Conservation (phyloP, 208 protist species). For the Angomonas deanei region DNA sequence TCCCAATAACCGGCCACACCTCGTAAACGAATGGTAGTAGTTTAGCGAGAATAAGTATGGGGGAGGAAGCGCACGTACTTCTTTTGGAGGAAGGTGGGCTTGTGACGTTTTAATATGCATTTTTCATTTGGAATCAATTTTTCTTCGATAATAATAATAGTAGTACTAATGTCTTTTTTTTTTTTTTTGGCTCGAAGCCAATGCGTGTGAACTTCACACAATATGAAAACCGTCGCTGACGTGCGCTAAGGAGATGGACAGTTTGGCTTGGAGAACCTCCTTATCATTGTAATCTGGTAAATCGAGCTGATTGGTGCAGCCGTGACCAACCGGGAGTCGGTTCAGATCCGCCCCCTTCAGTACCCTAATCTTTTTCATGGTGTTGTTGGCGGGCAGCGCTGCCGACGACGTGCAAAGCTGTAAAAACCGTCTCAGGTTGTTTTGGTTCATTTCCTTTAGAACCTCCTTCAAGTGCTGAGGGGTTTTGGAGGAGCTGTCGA, state of each 20-base stretch:
- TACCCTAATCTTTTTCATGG: conserved; percentile 60
- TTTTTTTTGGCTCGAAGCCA: not conserved
- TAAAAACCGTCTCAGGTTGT: conserved; percentile 63
- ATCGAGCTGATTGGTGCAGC: conserved; percentile 61
- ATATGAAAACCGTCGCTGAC: conserved; percentile 71
- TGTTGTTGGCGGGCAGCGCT: conserved; percentile 21
- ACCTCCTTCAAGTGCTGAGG: conserved; percentile 45
- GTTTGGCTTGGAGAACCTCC: conserved; percentile 34
- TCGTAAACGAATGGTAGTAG: too few relatives aligned
- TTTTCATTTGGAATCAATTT: too few relatives aligned
- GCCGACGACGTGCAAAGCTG: conserved; percentile 57
- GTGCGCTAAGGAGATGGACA: conserved; percentile 46
- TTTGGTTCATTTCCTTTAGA: conserved; percentile 47
- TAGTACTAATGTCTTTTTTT: too few relatives aligned
- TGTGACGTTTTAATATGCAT: too few relatives aligned
- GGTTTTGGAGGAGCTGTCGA: conserved; percentile 35
- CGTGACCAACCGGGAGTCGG: conserved; percentile 58
- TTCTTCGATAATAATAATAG: too few relatives aligned
- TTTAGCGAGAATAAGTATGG: too few relatives aligned
- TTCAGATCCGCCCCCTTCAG: conserved; percentile 23
- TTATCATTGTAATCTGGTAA: conserved; percentile 60
- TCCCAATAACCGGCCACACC: too few relatives aligned
- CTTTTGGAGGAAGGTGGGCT: too few relatives aligned
- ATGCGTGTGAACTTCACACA: too few relatives aligned
- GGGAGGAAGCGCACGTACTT: too few relatives aligned